These are phyloP conservation scores for Tagetes erecta DNA, from an alignment of 129 eudicot genomes.

Conservation along the genomic window DNA sequence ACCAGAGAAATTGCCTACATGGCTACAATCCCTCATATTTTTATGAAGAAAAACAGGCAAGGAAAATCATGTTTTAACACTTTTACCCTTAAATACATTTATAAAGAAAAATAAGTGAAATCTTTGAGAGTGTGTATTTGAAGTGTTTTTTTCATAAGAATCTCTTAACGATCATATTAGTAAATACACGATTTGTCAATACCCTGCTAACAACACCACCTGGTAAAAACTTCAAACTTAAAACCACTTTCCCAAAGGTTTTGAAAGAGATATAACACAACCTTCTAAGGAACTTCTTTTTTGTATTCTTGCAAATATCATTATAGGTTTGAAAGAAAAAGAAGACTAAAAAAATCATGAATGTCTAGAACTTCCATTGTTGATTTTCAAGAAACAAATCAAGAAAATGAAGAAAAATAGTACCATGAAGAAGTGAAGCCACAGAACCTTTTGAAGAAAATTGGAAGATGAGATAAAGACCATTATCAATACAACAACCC, in stretches of 20 bases:
- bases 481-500: conserved; percentile 96
- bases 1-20: conserved; percentile 9
- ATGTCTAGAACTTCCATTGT: not conserved
- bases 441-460: conserved; percentile 94
- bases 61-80: not conserved
- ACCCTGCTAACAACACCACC: too few relatives aligned
- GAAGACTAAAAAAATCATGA: not conserved
- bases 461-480: conserved; percentile 88
- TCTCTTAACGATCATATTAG: too few relatives aligned
- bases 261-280: too few relatives aligned
- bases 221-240: too few relatives aligned
- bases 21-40: not conserved
- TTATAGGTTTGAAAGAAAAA: not conserved
- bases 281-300: not conserved
- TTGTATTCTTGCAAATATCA: not conserved
- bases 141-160: not conserved
- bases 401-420: conserved; percentile 10
- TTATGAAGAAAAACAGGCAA: not conserved
- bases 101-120: not conserved
- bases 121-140: not conserved
- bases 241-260: too few relatives aligned
- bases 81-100: not conserved
- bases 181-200: too few relatives aligned
- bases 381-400: conserved; percentile 4
- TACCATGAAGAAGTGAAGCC: conserved; percentile 98